Conservation (phyloP, 192 early-diverging fungal genomes). For the Entomortierella beljakovae region DNA sequence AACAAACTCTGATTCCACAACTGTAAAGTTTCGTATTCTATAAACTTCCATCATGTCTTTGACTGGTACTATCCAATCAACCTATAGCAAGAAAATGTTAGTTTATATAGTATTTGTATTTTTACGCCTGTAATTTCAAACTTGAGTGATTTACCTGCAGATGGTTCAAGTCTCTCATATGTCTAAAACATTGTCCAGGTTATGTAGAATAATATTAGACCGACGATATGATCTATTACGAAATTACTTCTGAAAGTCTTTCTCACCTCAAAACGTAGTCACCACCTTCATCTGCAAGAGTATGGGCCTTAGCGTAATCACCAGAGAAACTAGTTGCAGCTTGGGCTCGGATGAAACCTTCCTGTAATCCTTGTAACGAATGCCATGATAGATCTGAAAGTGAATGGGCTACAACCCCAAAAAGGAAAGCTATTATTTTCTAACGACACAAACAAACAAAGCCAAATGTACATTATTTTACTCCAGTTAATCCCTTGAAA, state of each 20-base stretch:
- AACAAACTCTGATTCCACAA: constrained; percentile 35
- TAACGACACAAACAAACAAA: too few species aligned
- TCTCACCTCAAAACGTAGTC: constrained; percentile 58
- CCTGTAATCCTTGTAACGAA: constrained; percentile 56
- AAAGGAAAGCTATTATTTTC: constrained; percentile 67
- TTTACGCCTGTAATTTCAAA: too few species aligned
- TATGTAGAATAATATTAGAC: too few species aligned
- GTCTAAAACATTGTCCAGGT: constrained; percentile 19
- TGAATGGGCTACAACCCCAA: constrained; percentile 70
- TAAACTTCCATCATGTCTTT: constrained; percentile 71
- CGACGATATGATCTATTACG: not conserved
- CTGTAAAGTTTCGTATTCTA: constrained; percentile 43
- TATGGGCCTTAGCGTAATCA: constrained; percentile 58
- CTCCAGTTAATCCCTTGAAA: too few species aligned
- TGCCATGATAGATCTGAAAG: constrained; percentile 75
- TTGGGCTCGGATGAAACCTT: constrained; percentile 69
- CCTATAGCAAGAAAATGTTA: not conserved
- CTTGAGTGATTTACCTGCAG: not conserved
- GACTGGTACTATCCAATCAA: constrained; percentile 68
- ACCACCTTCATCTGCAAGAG: constrained; percentile 67
- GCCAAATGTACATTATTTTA: too few species aligned
- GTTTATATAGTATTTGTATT: not conserved
- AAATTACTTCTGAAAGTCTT: not conserved
- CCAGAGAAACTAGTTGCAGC: constrained; percentile 56
- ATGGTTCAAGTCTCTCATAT: constrained; percentile 9